Percentiles rank a stretch among this genome's conserved stretches.
These are phyloP conservation scores for Lipomyces sp. DNA, from an alignment of 805 yeast genomes.

Conservation along the genomic window DNA sequence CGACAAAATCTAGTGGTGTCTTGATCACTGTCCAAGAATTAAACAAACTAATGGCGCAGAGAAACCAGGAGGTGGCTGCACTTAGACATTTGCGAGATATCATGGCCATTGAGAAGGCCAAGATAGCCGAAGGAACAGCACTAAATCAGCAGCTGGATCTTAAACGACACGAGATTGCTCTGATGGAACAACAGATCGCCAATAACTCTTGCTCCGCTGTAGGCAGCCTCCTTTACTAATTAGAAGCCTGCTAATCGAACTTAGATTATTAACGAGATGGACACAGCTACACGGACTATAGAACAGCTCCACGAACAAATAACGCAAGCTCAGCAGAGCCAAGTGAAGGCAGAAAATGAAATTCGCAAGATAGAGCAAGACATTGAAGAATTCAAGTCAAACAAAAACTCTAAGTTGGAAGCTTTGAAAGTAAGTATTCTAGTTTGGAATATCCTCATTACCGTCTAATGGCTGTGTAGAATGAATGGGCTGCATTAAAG, in stretches of 20 bases:
- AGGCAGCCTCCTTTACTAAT: background rate
- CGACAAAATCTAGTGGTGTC: conserved; percentile 58
- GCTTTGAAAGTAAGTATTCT: conserved; percentile 52
- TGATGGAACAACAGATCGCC: conserved; percentile 39
- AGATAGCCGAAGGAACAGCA: conserved; percentile 31
- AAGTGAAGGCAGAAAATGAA: conserved; percentile 49
- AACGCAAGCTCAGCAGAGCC: conserved; percentile 45
- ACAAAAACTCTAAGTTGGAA: conserved; percentile 80
- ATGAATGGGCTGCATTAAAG: conserved; percentile 54
- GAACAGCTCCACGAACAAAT: conserved; percentile 50
- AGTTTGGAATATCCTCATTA: conserved; percentile 6
- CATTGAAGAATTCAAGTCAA: conserved; percentile 75
- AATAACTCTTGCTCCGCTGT: conserved; percentile 33
- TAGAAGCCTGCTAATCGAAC: background rate
- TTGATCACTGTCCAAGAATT: conserved; percentile 69
- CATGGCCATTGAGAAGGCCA: conserved; percentile 22
- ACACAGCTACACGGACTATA: conserved; percentile 55
- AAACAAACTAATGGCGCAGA: conserved; percentile 52
- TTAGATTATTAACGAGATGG: conserved; percentile 37
- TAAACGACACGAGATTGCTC: conserved; percentile 43
- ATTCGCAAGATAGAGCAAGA: conserved; percentile 67
- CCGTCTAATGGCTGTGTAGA: conserved; percentile 37
- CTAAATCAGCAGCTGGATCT: conserved; percentile 41
- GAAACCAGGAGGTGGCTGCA: conserved; percentile 52
- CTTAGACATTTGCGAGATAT: conserved; percentile 48